A percentile compares a stretch with the other conserved stretches of the same genome.
Conservation (phyloP, 75 land plant genomes). For the Pseudotsuga menziesii region DNA sequence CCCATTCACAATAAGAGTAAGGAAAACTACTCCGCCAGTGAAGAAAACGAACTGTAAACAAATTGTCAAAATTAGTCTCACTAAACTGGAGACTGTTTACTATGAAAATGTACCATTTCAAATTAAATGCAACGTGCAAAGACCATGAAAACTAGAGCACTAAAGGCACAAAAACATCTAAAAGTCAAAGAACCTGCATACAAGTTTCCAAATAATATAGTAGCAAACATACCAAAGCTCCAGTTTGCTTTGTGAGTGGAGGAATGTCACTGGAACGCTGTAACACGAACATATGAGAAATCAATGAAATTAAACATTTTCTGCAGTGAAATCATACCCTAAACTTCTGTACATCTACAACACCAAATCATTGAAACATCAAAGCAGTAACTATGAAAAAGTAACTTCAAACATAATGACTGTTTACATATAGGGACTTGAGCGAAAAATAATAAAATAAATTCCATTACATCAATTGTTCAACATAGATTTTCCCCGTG, state of each 20-base stretch:
- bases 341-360: neutral
- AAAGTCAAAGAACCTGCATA: neutral
- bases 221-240: conserved; percentile 9
- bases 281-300: neutral
- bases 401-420: neutral
- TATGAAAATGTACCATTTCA: neutral
- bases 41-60: conserved; percentile 80
- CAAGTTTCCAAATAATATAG: neutral
- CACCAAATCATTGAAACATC: neutral
- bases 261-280: conserved; percentile 11
- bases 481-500: no score
- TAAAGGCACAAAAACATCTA: neutral
- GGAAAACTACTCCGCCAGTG: conserved; percentile 92
- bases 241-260: neutral
- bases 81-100: neutral
- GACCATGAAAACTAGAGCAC: neutral
- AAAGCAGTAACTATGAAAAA: neutral
- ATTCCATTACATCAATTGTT: no score
- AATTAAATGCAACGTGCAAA: neutral
- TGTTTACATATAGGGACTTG: neutral
- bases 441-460: no score
- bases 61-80: neutral
- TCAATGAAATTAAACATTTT: neutral
- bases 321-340: neutral
- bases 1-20: conserved; percentile 86